phyloP scores from a whole-genome alignment of 2,329 filamentous ascomycete species.

The Fusarium ambrosium region DNA sequence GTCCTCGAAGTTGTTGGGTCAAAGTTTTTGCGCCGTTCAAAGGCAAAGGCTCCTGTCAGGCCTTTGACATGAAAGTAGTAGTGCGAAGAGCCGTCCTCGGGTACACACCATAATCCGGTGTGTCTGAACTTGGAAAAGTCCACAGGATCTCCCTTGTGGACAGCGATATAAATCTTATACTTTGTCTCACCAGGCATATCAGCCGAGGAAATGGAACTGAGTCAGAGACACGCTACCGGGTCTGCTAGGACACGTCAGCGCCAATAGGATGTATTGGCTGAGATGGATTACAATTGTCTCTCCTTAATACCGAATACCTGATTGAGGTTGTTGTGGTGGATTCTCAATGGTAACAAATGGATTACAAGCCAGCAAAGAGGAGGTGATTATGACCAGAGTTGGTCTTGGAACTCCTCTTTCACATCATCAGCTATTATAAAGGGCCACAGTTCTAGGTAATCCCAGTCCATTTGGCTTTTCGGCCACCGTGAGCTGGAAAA shows the following conservation, averaged over 20 bases:
- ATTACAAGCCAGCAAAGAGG: neutral
- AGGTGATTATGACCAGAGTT: neutral
- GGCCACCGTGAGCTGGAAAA: too few relatives aligned
- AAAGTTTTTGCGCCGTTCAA: neutral
- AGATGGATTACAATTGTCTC: too few relatives aligned
- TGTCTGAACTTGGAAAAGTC: neutral
- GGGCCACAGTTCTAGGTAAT: too few relatives aligned
- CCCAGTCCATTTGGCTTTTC: too few relatives aligned
- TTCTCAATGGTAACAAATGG: neutral
- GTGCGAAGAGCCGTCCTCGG: neutral
- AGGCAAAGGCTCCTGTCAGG: neutral
- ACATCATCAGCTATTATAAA: neutral
- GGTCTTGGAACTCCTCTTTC: too few relatives aligned
- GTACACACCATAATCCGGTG: neutral
- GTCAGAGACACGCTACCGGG: too few relatives aligned
- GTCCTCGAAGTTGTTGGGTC: neutral
- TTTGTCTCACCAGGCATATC: neutral
- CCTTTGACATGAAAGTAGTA: neutral
- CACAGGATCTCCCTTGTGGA: neutral
- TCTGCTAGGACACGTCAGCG: too few relatives aligned
- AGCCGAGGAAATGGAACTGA: neutral
- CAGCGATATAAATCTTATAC: neutral
- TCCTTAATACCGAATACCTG: neutral
- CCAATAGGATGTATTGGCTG: too few relatives aligned
- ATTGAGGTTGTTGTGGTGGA: neutral